These are phyloP conservation scores for Lactarius vividus DNA, from an alignment of 768 basidiomycete species.

Conservation along the genomic window DNA sequence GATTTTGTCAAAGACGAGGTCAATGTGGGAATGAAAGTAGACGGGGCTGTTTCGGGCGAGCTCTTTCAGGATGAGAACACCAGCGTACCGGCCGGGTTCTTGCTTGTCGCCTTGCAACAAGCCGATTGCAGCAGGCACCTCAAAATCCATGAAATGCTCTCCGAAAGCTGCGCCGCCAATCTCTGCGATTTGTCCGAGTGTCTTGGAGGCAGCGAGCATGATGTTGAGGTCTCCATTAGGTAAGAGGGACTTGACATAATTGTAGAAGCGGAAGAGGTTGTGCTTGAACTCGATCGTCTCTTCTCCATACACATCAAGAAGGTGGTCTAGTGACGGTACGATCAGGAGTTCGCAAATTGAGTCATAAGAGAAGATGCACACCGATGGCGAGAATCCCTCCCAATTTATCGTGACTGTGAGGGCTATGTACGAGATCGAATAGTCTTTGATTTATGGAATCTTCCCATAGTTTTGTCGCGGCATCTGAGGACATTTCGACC, in stretches of 20 bases:
- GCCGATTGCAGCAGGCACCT: slow-evolving; percentile 81
- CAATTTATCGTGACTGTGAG: slow-evolving; percentile 72
- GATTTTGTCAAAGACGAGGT: slow-evolving; percentile 88
- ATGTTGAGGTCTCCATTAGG: slow-evolving; percentile 89
- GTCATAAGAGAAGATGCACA: slow-evolving; percentile 35
- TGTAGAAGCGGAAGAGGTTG: slow-evolving; percentile 83
- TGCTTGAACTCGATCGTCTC: slow-evolving; percentile 79
- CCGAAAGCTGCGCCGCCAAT: slow-evolving; percentile 82
- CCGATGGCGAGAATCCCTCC: slow-evolving; percentile 89
- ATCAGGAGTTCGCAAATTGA: slow-evolving; percentile 17
- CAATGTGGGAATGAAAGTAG: slow-evolving; percentile 86
- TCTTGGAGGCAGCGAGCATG: slow-evolving; percentile 94
- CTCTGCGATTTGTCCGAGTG: slow-evolving; percentile 80
- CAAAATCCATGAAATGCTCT: slow-evolving; percentile 85
- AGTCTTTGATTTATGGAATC: slow-evolving; percentile 76
- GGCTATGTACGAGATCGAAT: slow-evolving; percentile 82
- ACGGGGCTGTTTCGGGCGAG: slow-evolving; percentile 84
- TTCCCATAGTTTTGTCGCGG: slow-evolving; percentile 80
- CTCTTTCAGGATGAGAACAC: slow-evolving; percentile 91
- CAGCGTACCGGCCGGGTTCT: slow-evolving; percentile 87
- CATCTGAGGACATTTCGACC: slow-evolving; percentile 79
- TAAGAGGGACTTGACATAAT: slow-evolving; percentile 90
- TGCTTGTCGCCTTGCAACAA: slow-evolving; percentile 69
- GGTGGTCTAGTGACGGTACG: slow-evolving; percentile 60
- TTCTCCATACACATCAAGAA: slow-evolving; percentile 74